phyloP scores from a whole-genome alignment of 306 rosid genomes.

The Prunus salicina region DNA sequence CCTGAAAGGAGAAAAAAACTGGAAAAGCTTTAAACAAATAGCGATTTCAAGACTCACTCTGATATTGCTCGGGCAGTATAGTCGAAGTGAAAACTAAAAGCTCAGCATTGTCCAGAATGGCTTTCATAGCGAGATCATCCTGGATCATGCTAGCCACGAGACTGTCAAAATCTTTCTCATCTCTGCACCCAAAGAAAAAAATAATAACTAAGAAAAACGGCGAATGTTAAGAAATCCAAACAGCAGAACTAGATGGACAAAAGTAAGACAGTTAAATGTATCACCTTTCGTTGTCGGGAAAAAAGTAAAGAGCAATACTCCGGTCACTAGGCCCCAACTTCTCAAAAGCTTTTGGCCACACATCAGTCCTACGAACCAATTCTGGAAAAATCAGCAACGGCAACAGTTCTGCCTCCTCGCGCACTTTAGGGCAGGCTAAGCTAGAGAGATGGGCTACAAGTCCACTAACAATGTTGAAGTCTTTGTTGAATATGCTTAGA shows the following conservation, averaged over 20 bases:
- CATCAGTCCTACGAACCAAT: constrained; percentile 33
- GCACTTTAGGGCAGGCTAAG: constrained; percentile 59
- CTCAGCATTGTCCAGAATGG: constrained; percentile 48
- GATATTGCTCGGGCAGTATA: constrained; percentile 36
- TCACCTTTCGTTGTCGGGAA: constrained; percentile 62
- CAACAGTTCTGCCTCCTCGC: constrained; percentile 39
- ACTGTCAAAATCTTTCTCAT: constrained; percentile 42
- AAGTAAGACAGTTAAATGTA: constrained; percentile 5
- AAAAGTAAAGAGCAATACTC: constrained; percentile 70
- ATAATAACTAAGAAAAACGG: not conserved
- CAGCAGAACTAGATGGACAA: constrained; percentile 1
- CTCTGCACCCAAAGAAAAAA: constrained; percentile 21
- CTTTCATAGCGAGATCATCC: constrained; percentile 50
- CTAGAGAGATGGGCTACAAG: constrained; percentile 64
- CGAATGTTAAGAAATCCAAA: not conserved
- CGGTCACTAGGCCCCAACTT: constrained; percentile 42
- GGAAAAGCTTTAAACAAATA: not conserved
- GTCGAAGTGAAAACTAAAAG: constrained; percentile 68
- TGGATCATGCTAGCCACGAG: constrained; percentile 46
- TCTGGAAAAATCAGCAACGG: constrained; percentile 45
- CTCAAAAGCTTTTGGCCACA: constrained; percentile 75
- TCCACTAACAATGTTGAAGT: constrained; percentile 26
- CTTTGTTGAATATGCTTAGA: constrained; percentile 32
- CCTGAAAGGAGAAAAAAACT: not conserved
- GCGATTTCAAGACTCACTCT: constrained; percentile 47